Conservation (phyloP, 2,329 filamentous ascomycete species). For the Aspergillus sp. region DNA sequence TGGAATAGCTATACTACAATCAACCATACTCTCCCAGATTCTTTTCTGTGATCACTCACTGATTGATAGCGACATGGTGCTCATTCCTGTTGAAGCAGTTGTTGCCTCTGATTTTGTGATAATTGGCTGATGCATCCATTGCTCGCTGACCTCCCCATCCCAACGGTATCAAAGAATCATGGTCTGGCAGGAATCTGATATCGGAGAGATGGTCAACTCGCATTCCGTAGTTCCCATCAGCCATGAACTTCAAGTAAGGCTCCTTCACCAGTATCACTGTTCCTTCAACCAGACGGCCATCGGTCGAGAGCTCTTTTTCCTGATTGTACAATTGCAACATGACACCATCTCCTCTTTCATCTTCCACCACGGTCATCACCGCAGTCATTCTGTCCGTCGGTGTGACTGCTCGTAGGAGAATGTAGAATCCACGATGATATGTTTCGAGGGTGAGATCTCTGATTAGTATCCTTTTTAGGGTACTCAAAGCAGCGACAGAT, state of each 20-base stretch:
- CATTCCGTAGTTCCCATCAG: conserved; percentile 44
- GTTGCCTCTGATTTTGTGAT: conserved; percentile 34
- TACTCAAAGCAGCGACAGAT: conserved; percentile 9
- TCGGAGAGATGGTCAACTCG: conserved; percentile 59
- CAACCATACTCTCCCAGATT: conserved; percentile 5
- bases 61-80: conserved; percentile 24
- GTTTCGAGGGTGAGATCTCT: conserved; percentile 38
- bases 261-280: conserved; percentile 53
- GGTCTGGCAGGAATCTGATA: conserved; percentile 38
- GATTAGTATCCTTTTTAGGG: conserved; percentile 30
- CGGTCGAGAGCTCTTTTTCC: conserved; percentile 31
- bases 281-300: conserved; percentile 36
- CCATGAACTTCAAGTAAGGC: conserved; percentile 50
- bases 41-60: conserved; percentile 17
- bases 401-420: conserved; percentile 34
- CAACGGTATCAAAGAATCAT: conserved; percentile 42
- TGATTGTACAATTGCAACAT: conserved; percentile 46
- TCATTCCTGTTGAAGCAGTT: conserved; percentile 11
- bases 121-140: conserved; percentile 12
- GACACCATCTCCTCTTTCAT: conserved; percentile 38
- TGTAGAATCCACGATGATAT: conserved; percentile 40
- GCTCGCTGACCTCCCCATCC: conserved; percentile 30
- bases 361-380: conserved; percentile 41
- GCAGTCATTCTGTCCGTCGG: conserved; percentile 30
- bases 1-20: conserved; percentile 36